These are phyloP conservation scores for Zangia roseola DNA, from an alignment of 768 basidiomycete genomes.

Conservation along the genomic window DNA sequence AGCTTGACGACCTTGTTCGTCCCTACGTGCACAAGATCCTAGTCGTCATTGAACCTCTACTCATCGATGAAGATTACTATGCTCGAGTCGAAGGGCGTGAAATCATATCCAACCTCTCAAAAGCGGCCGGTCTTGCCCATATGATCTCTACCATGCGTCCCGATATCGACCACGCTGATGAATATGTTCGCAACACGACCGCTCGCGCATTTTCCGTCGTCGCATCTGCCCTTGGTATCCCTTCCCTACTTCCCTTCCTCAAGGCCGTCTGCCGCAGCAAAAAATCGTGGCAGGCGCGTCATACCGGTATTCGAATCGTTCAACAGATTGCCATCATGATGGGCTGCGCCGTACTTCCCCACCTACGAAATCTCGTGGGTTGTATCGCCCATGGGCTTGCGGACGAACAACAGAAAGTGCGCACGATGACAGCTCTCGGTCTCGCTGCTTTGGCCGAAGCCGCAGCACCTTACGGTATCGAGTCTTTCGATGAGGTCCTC, in stretches of 20 bases:
- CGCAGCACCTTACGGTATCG: slow-evolving; percentile 97
- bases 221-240: slow-evolving; percentile 97
- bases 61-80: slow-evolving; percentile 98
- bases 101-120: slow-evolving; percentile 98
- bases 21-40: slow-evolving; percentile 99
- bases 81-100: slow-evolving; percentile 97
- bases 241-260: slow-evolving; percentile 94
- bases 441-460: slow-evolving; percentile 95
- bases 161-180: slow-evolving; percentile 98
- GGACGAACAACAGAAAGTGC: slow-evolving; percentile 78
- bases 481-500: slow-evolving; percentile 95
- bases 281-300: slow-evolving; percentile 99
- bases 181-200: slow-evolving; percentile 98
- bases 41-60: slow-evolving; percentile 97
- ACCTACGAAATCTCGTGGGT: slow-evolving; percentile 93
- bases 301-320: slow-evolving; percentile 98
- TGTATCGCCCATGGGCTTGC: slow-evolving; percentile 84
- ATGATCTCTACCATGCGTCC: slow-evolving; percentile 99
- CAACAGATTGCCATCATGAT: slow-evolving; percentile 99
- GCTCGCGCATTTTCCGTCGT: slow-evolving; percentile 99
- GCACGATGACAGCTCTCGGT: slow-evolving; percentile 76
- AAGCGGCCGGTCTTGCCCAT: slow-evolving; percentile 97
- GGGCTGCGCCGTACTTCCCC: slow-evolving; percentile 97
- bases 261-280: slow-evolving; percentile 98
- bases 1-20: slow-evolving; percentile 96